Evolutionary conservation across 1,284 basidiomycete species (phyloP).

Genomic region (Hemileia vastatrix): DNA sequence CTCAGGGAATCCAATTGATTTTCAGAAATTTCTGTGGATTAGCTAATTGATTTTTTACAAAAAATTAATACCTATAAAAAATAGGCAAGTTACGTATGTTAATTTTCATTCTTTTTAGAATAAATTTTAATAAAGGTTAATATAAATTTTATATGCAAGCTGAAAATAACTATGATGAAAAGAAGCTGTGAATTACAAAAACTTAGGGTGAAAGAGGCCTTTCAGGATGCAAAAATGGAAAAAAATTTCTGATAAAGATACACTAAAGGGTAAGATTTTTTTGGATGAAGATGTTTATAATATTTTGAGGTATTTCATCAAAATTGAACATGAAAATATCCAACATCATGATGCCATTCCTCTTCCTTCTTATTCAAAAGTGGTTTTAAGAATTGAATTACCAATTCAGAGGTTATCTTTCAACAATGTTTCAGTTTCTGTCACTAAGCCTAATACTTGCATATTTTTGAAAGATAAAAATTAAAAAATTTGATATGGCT

Average conservation of each 20-base stretch:
- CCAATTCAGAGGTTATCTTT: background rate
- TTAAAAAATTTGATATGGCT: background rate
- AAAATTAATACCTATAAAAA: conserved; percentile 12
- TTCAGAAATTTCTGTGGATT: conserved; percentile 6
- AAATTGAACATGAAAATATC: background rate
- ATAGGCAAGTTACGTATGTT: background rate
- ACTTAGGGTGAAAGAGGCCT: too few species aligned
- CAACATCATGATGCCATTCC: background rate
- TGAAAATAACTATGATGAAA: too few species aligned
- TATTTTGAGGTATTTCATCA: background rate
- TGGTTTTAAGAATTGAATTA: background rate
- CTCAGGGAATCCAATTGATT: conserved; percentile 1
- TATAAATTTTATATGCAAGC: too few species aligned
- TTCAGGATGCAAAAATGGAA: too few species aligned
- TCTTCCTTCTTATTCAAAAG: background rate
- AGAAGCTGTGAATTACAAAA: too few species aligned
- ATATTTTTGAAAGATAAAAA: background rate
- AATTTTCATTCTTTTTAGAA: too few species aligned
- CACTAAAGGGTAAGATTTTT: background rate
- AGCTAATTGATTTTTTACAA: conserved; percentile 10
- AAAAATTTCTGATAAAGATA: too few species aligned
- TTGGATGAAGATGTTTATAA: too few species aligned
- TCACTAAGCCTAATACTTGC: background rate
- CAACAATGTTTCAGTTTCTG: too few species aligned
- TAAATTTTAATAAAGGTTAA: too few species aligned